Evolutionary conservation across 768 basidiomycete genomes (phyloP).

Genomic region (Leccinum variicolor): DNA sequence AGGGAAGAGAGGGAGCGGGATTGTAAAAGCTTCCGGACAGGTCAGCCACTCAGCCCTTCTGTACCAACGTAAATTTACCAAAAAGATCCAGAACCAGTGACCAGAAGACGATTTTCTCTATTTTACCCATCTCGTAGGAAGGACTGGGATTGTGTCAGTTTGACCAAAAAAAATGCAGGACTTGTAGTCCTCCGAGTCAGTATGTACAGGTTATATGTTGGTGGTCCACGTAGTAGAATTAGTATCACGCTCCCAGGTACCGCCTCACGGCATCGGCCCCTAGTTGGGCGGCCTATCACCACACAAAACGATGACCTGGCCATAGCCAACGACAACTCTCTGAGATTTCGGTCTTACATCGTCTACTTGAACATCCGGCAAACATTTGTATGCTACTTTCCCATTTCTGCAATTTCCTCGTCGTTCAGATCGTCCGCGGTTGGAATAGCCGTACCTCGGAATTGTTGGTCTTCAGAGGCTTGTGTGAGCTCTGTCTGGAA

Average conservation of each 20-base stretch:
- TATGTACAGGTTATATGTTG: neutral
- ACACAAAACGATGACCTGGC: neutral
- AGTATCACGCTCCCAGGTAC: neutral
- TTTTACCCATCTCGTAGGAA: constrained; percentile 47
- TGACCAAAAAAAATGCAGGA: neutral
- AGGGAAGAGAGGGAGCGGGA: constrained; percentile 96
- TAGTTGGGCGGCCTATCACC: neutral
- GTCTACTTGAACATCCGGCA: neutral
- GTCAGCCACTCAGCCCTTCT: constrained; percentile 7
- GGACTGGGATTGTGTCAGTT: neutral
- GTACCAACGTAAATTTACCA: constrained; percentile 37
- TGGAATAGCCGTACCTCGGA: constrained; percentile 47
- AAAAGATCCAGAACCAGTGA: constrained; percentile 89
- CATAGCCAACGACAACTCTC: neutral
- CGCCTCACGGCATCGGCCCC: neutral
- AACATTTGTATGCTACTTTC: neutral
- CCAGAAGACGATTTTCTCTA: constrained; percentile 83
- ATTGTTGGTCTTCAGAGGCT: constrained; percentile 79
- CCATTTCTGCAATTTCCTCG: constrained; percentile 5
- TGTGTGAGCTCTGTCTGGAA: constrained; percentile 79
- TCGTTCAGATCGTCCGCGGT: constrained; percentile 23
- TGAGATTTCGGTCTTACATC: neutral
- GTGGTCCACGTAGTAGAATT: neutral
- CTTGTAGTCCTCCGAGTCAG: neutral
- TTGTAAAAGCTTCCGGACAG: constrained; percentile 70